These are phyloP conservation scores for Macrolepiota fuliginosa DNA, from an alignment of 768 basidiomycete genomes.

Conservation along the genomic window DNA sequence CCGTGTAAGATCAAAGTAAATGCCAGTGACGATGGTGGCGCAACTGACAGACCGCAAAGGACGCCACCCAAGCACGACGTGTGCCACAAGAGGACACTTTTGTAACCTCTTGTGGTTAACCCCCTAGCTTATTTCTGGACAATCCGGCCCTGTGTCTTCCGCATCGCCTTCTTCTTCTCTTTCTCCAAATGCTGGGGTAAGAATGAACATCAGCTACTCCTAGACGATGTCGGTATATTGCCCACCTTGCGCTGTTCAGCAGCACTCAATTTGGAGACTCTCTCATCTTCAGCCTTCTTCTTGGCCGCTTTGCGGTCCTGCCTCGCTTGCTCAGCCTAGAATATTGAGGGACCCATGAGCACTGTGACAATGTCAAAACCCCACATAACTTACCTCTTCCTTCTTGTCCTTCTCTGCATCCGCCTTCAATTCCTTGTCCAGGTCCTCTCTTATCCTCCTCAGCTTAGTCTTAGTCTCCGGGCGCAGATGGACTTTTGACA, in stretches of 20 bases:
- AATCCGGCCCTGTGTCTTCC: slow-evolving; percentile 68
- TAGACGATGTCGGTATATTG: background rate
- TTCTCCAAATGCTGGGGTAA: slow-evolving; percentile 50
- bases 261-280: slow-evolving; percentile 67
- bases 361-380: background rate
- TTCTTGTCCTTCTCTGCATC: slow-evolving; percentile 65
- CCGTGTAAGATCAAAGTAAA: background rate
- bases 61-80: background rate
- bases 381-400: slow-evolving; percentile 52
- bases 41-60: background rate
- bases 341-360: background rate
- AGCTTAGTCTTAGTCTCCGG: slow-evolving; percentile 85
- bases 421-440: slow-evolving; percentile 66
- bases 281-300: slow-evolving; percentile 71
- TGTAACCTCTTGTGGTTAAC: background rate
- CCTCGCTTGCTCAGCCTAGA: slow-evolving; percentile 40
- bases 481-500: slow-evolving; percentile 58
- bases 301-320: slow-evolving; percentile 74
- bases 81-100: background rate
- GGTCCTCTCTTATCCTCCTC: slow-evolving; percentile 66
- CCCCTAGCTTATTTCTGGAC: slow-evolving; percentile 43
- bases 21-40: background rate
- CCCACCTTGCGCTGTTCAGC: slow-evolving; percentile 81
- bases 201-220: background rate
- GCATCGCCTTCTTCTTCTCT: slow-evolving; percentile 69